phyloP scores from a whole-genome alignment of 1,284 basidiomycete species.

The Naganishia liquefaciens region DNA sequence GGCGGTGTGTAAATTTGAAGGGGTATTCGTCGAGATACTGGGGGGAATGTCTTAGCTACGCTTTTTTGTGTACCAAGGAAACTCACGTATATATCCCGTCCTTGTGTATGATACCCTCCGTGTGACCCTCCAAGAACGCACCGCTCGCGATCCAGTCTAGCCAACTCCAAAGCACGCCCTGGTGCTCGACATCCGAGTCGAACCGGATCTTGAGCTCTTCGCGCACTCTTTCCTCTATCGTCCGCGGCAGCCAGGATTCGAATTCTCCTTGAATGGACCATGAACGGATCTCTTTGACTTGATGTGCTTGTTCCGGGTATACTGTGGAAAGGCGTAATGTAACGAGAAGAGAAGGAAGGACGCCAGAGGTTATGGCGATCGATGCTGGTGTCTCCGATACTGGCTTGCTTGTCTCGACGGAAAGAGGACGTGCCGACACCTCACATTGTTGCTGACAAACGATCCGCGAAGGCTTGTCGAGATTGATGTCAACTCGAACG shows the following conservation, averaged over 20 bases:
- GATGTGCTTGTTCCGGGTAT: slow-evolving; percentile 42
- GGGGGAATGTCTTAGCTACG: background rate
- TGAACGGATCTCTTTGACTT: slow-evolving; percentile 2
- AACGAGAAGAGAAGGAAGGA: slow-evolving; percentile 41
- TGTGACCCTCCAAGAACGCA: slow-evolving; percentile 37
- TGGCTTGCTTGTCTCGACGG: background rate
- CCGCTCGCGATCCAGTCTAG: slow-evolving; percentile 49
- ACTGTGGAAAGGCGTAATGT: slow-evolving; percentile 37
- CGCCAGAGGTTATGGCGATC: slow-evolving; percentile 12
- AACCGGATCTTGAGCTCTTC: slow-evolving; percentile 24
- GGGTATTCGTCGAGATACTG: slow-evolving; percentile 11
- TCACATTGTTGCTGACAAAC: background rate
- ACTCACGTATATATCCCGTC: slow-evolving; percentile 36
- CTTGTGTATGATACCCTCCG: slow-evolving; percentile 31
- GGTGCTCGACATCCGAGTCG: slow-evolving; percentile 21
- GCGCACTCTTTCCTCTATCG: background rate
- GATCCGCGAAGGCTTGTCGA: background rate
- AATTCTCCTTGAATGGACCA: slow-evolving; percentile 6
- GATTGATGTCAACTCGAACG: slow-evolving; percentile 2
- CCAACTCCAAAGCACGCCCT: slow-evolving; percentile 46
- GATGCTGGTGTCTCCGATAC: background rate
- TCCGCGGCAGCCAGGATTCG: slow-evolving; percentile 37
- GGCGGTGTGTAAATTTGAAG: slow-evolving; percentile 42
- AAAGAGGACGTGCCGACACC: background rate
- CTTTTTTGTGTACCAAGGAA: slow-evolving; percentile 7